Evolutionary conservation across 2,329 filamentous ascomycete species (phyloP).

Genomic region (Apiospora arundinis): DNA sequence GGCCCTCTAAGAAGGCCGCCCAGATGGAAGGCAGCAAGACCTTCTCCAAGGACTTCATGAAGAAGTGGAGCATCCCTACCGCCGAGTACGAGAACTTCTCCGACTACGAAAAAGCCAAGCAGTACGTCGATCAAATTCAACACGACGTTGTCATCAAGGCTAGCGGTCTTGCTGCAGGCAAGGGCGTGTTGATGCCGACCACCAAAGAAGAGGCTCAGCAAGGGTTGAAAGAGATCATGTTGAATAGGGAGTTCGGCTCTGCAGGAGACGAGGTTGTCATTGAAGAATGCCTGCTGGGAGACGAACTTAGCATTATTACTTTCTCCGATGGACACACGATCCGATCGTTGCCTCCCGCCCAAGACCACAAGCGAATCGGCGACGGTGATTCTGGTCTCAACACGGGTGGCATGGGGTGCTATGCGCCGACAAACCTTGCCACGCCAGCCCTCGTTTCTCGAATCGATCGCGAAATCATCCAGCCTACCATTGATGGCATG

Average conservation of each 20-base stretch:
- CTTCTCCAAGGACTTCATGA: conserved; percentile 98
- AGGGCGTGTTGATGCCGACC: conserved; percentile 89
- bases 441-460: conserved; percentile 76
- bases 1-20: conserved; percentile 83
- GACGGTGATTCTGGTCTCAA: conserved; percentile 92
- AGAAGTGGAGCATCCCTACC: conserved; percentile 85
- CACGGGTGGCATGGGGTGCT: conserved; percentile 97
- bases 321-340: conserved; percentile 91
- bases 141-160: conserved; percentile 93
- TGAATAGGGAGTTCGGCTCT: conserved; percentile 82
- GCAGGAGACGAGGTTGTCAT: conserved; percentile 94
- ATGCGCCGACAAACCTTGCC: conserved; percentile 85
- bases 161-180: conserved; percentile 88
- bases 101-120: conserved; percentile 72
- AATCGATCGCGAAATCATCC: conserved; percentile 82
- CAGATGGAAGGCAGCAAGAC: conserved; percentile 96
- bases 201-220: conserved; percentile 82
- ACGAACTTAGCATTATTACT: conserved; percentile 89
- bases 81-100: conserved; percentile 90
- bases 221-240: conserved; percentile 89
- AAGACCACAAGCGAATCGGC: conserved; percentile 95
- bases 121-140: conserved; percentile 74
- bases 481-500: conserved; percentile 91
- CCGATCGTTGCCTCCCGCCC: conserved; percentile 83
- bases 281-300: conserved; percentile 89